phyloP scores from a whole-genome alignment of 164 flowering plant species.

The Liriodendron chinense region DNA sequence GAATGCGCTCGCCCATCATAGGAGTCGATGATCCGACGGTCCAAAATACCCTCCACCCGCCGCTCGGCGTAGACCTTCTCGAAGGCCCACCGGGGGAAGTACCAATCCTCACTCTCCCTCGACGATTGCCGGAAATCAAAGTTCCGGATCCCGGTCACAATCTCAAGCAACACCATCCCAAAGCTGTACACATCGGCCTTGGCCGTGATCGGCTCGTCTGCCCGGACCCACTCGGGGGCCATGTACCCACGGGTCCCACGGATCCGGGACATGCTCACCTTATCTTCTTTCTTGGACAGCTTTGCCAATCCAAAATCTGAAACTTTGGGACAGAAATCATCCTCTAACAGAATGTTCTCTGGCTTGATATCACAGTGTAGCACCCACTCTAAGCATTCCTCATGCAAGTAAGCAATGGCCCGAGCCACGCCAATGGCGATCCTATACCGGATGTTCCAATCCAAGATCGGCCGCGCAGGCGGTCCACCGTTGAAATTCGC shows the following conservation, averaged over 20 bases:
- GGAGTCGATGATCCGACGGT: conserved; percentile 37
- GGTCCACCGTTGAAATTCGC: neutral
- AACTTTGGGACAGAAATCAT: conserved; percentile 78
- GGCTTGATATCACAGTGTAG: conserved; percentile 85
- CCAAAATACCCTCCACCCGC: conserved; percentile 69
- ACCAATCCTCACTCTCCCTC: conserved; percentile 66
- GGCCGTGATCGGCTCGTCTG: conserved; percentile 49
- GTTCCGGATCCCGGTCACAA: conserved; percentile 69
- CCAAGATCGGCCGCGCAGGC: conserved; percentile 29
- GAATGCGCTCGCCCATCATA: conserved; percentile 46
- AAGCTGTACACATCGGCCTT: conserved; percentile 85
- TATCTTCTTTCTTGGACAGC: conserved; percentile 54
- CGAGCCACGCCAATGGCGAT: conserved; percentile 59
- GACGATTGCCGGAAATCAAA: conserved; percentile 31
- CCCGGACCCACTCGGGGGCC: conserved; percentile 73
- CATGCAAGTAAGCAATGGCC: conserved; percentile 63
- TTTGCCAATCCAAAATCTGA: conserved; percentile 84
- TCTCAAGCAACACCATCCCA: conserved; percentile 80
- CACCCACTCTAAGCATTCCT: conserved; percentile 74
- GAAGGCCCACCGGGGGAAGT: conserved; percentile 69
- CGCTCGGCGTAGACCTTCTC: conserved; percentile 63
- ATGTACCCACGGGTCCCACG: conserved; percentile 83
- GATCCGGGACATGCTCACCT: conserved; percentile 57
- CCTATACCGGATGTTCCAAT: conserved; percentile 49
- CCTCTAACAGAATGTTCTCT: conserved; percentile 72